Percentiles rank a stretch among this genome's conserved stretches.
These are phyloP conservation scores for Wickerhamomyces canadensis DNA, from an alignment of 805 yeast genomes.

Conservation along the genomic window DNA sequence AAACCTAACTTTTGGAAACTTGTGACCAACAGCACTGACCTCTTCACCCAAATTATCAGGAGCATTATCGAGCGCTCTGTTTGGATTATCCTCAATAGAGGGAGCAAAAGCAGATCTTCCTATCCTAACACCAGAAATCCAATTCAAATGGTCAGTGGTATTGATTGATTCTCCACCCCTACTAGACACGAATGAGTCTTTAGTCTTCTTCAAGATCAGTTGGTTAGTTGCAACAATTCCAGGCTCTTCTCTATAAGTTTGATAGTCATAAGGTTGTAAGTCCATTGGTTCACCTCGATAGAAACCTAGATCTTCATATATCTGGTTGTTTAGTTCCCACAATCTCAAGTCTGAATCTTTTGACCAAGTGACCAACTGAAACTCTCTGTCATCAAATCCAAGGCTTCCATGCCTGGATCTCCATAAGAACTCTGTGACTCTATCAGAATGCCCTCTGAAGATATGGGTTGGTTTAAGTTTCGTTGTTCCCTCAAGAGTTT, in stretches of 20 bases:
- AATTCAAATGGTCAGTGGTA: constrained; percentile 65
- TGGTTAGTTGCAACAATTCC: constrained; percentile 23
- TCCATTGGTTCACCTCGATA: constrained; percentile 32
- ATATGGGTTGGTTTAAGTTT: constrained; percentile 47
- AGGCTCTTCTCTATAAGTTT: constrained; percentile 51
- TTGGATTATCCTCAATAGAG: constrained; percentile 24
- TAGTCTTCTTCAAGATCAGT: constrained; percentile 30
- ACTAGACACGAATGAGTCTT: constrained; percentile 34
- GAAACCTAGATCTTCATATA: constrained; percentile 42
- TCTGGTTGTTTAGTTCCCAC: constrained; percentile 61
- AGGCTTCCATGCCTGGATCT: constrained; percentile 51
- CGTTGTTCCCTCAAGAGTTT: constrained; percentile 25
- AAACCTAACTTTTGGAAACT: constrained; percentile 80
- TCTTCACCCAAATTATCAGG: constrained; percentile 84
- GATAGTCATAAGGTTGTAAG: constrained; percentile 35
- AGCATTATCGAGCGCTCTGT: constrained; percentile 31
- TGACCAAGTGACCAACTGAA: constrained; percentile 91
- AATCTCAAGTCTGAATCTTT: constrained; percentile 78
- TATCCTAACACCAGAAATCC: constrained; percentile 91
- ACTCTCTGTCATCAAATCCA: constrained; percentile 65
- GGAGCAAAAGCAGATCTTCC: constrained; percentile 25
- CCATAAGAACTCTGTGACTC: constrained; percentile 88
- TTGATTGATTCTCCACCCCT: constrained; percentile 33
- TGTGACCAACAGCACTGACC: constrained; percentile 80
- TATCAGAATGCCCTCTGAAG: constrained; percentile 78